Percentiles rank a stretch among this genome's conserved stretches.
Conservation (phyloP, 2,329 filamentous ascomycete species). For the Colletotrichum aenigma region DNA sequence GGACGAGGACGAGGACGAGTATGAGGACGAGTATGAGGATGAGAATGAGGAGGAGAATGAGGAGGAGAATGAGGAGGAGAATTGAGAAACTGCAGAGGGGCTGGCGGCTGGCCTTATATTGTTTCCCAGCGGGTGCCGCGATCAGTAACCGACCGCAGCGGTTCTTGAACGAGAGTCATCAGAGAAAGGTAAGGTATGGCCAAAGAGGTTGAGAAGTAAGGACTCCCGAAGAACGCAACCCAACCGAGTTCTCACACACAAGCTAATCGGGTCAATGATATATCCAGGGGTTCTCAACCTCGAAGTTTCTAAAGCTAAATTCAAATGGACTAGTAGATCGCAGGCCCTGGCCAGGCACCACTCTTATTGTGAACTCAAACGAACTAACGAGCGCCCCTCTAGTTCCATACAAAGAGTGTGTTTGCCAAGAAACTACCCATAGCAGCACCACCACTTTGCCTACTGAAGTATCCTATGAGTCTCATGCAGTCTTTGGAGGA, state of each 20-base stretch:
- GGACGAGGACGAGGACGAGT: background rate
- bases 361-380: background rate
- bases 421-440: background rate
- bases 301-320: background rate
- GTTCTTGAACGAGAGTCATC: background rate
- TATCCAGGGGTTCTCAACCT: background rate
- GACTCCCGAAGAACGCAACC: background rate
- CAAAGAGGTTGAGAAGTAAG: background rate
- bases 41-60: background rate
- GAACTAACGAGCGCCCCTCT: background rate
- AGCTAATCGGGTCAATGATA: background rate
- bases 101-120: background rate
- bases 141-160: background rate
- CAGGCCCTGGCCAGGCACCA: background rate
- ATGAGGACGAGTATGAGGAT: background rate
- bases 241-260: background rate
- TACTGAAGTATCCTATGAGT: background rate
- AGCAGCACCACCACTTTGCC: background rate
- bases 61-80: background rate
- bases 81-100: background rate
- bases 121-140: background rate
- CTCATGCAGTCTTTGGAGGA: background rate
- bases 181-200: background rate
- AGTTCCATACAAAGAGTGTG: background rate
- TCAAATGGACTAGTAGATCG: background rate